phyloP scores from a whole-genome alignment of 805 yeast genomes.

The Candida insectalens region DNA sequence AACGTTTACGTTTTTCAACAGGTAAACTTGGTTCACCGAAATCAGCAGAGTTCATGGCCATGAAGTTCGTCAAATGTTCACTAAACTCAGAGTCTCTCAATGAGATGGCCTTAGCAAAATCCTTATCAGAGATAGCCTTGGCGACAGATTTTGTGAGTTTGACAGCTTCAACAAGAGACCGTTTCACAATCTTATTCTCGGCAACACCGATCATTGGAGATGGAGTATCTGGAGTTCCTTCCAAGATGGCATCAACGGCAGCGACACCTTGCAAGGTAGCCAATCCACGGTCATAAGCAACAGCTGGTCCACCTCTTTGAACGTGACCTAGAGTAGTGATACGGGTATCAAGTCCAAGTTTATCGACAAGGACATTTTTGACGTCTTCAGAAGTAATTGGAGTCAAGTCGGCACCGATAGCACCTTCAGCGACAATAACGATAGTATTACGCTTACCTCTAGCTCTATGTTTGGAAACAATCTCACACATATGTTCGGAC shows the following conservation, averaged over 20 bases:
- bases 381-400: conserved; percentile 79
- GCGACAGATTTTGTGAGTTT: conserved; percentile 84
- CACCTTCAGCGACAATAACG: conserved; percentile 98
- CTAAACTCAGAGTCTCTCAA: conserved; percentile 81
- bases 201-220: conserved; percentile 89
- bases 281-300: conserved; percentile 82
- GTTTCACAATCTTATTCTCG: conserved; percentile 80
- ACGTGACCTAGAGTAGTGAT: conserved; percentile 95
- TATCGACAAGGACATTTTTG: conserved; percentile 58
- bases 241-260: conserved; percentile 89
- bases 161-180: conserved; percentile 86
- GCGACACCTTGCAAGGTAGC: conserved; percentile 97
- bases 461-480: conserved; percentile 69
- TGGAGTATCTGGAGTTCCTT: conserved; percentile 81
- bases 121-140: conserved; percentile 65
- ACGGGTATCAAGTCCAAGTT: conserved; percentile 83
- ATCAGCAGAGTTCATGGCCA: conserved; percentile 59
- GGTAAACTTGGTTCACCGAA: conserved; percentile 56
- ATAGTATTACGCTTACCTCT: conserved; percentile 91
- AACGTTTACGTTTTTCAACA: conserved; percentile 40
- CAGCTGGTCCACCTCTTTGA: conserved; percentile 98
- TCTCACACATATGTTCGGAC: conserved; percentile 69
- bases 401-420: conserved; percentile 69
- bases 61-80: conserved; percentile 53
- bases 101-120: conserved; percentile 79